Conservation (phyloP, 306 rosid species). For the Corylus americana region DNA sequence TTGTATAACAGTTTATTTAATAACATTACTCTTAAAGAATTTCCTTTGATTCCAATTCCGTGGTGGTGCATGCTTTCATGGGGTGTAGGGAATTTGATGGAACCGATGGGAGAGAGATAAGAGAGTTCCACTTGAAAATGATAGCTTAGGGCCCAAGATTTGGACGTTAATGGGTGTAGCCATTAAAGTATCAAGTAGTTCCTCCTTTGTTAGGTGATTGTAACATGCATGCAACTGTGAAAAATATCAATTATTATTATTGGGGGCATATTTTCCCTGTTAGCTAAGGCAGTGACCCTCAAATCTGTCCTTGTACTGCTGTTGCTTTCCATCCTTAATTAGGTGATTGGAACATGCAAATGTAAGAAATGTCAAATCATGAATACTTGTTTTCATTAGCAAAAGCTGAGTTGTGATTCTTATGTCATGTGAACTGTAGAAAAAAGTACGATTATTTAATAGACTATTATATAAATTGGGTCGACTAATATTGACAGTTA, state of each 20-base stretch:
- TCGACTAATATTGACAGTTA: too few species aligned
- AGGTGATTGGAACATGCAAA: not conserved
- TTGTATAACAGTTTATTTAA: too few species aligned
- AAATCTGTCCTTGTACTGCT: too few species aligned
- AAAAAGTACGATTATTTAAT: too few species aligned
- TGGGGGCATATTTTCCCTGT: not conserved
- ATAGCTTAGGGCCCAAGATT: too few species aligned
- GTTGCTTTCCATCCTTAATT: too few species aligned
- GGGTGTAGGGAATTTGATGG: not conserved
- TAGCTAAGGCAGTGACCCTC: too few species aligned
- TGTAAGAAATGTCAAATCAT: not conserved
- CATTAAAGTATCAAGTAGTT: not conserved
- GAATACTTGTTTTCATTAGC: not conserved
- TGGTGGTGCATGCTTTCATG: not conserved
- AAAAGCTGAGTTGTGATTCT: not conserved
- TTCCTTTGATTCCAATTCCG: too few species aligned
- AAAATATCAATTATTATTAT: not conserved
- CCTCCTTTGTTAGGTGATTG: not conserved
- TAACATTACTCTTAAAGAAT: too few species aligned
- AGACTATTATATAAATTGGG: too few species aligned
- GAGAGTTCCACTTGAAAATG: too few species aligned
- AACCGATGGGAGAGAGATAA: not conserved
- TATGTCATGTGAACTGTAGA: not conserved
- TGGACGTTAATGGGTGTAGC: not conserved
- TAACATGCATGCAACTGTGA: not conserved